Conservation (phyloP, 1,284 basidiomycete species). For the Macrocybe sp. region DNA sequence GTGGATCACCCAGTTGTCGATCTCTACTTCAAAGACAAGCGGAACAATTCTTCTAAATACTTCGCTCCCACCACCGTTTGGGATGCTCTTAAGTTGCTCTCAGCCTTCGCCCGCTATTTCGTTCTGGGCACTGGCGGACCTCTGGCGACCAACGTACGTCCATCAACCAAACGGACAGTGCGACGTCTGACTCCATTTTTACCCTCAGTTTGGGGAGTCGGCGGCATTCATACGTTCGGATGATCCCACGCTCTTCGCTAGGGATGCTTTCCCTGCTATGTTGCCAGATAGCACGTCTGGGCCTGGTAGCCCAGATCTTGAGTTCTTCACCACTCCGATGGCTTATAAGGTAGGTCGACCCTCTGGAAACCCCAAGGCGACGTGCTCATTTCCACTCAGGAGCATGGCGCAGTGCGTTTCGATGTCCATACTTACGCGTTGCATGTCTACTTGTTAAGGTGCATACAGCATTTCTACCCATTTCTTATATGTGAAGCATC, state of each 20-base stretch:
- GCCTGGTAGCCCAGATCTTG: constrained; percentile 53
- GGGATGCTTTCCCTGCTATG: constrained; percentile 31
- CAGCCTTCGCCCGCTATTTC: constrained; percentile 39
- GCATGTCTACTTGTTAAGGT: constrained; percentile 33
- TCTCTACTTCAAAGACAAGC: constrained; percentile 46
- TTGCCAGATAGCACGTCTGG: constrained; percentile 53
- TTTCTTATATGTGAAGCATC: neutral
- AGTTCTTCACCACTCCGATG: constrained; percentile 48
- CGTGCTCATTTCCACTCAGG: constrained; percentile 15
- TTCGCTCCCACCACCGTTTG: constrained; percentile 30
- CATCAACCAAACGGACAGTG: too few species aligned
- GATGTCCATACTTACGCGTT: constrained; percentile 35
- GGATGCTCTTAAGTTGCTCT: constrained; percentile 29
- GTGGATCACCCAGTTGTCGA: constrained; percentile 52
- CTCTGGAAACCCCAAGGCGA: too few species aligned
- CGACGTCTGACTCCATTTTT: neutral
- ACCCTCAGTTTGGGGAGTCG: constrained; percentile 47
- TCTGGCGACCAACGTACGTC: constrained; percentile 44
- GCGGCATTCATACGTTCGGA: constrained; percentile 55
- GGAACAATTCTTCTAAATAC: constrained; percentile 35
- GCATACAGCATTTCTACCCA: constrained; percentile 8
- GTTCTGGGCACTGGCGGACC: constrained; percentile 26
- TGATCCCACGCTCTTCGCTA: constrained; percentile 48
- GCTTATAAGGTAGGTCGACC: too few species aligned
- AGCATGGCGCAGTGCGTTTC: constrained; percentile 27